Evolutionary conservation across 305 asterid genomes (phyloP), one percentile per base, ranked within the genome.

Genomic region (Vinca major): DNA sequence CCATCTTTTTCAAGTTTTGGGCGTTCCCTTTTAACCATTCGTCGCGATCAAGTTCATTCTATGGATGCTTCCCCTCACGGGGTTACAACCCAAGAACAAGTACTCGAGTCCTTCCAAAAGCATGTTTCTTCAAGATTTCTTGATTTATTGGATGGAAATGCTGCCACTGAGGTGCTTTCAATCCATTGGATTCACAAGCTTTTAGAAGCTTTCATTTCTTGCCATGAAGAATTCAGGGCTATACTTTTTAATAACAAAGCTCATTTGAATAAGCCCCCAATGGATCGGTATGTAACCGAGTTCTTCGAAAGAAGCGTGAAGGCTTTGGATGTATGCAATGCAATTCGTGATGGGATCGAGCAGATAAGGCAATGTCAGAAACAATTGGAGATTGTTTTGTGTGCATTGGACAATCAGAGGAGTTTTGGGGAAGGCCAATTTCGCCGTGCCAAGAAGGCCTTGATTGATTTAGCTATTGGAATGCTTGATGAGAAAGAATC

Each of bases 301-400:
- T 91, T 71, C 75, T 93, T 85, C 41, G 97, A 93, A 61, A 81
- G 96, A 73, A 79, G 95, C 45, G 85, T 93, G 7, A 87, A 91
- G 73, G 96, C 95, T 0, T 64, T 93, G 71, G 99, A 91, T 68
- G 89, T 91, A 21, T 91, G 99, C 26, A 93, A 93, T 56, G 96
- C 97, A 1, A 85, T 91, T 58, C 79, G 99, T 0, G 99, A 93
- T 58, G 97, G 99, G 36, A 87, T 91, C 26, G 97, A 91, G 80
- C 90, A 85, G 78, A 82, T 91, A 58, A 79, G 94, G 73, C 88
- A 82, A 55, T 91, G 96, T 96, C 89, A 82, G 69, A 88, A 87
- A 66, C 95, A 86, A 45, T 47, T 93, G 75, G 96, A 91, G 77
- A 93, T 93, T 65, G 82, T 90, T 9, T 41, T 86, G 12, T 85